phyloP scores from a whole-genome alignment of 495 filamentous ascomycete genomes.

The Trichoderma virens region DNA sequence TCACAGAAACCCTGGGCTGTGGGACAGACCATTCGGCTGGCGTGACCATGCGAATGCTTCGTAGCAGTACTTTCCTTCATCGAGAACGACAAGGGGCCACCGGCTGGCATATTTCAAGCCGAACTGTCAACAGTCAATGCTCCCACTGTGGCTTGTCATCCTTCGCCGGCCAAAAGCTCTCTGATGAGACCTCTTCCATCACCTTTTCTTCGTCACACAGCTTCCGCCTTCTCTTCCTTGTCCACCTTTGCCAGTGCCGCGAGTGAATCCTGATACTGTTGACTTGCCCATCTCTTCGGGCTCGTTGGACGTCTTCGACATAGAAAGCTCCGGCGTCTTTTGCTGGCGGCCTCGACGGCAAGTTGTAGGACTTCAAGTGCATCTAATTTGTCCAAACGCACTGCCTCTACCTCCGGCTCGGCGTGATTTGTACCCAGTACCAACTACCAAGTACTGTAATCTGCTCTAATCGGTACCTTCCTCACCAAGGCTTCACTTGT shows the following conservation, averaged over 20 bases:
- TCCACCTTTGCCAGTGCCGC: not conserved
- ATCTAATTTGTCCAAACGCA: not conserved
- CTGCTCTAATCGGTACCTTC: not conserved
- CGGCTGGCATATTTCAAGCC: conserved; percentile 6
- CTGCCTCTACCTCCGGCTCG: not conserved
- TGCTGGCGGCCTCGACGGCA: not conserved
- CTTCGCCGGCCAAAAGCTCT: not conserved
- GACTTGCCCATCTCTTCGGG: not conserved
- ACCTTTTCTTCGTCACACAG: not conserved
- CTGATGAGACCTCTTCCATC: not conserved
- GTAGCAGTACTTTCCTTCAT: conserved; percentile 2
- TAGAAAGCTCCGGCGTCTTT: not conserved
- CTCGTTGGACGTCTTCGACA: not conserved
- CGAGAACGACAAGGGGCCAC: not conserved
- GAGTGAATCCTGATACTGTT: not conserved
- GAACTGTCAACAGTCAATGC: conserved; percentile 1
- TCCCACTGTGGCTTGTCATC: conserved; percentile 5
- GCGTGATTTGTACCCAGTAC: not conserved
- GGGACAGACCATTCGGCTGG: conserved; percentile 7
- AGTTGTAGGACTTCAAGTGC: conserved; percentile 1
- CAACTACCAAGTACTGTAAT: not conserved
- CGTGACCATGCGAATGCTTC: conserved; percentile 8
- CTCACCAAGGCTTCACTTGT: conserved; percentile 2
- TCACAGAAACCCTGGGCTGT: conserved; percentile 6
- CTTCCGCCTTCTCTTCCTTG: not conserved